Conservation (phyloP, 2,329 filamentous ascomycete species). For the Chaetomiaceae sp. region DNA sequence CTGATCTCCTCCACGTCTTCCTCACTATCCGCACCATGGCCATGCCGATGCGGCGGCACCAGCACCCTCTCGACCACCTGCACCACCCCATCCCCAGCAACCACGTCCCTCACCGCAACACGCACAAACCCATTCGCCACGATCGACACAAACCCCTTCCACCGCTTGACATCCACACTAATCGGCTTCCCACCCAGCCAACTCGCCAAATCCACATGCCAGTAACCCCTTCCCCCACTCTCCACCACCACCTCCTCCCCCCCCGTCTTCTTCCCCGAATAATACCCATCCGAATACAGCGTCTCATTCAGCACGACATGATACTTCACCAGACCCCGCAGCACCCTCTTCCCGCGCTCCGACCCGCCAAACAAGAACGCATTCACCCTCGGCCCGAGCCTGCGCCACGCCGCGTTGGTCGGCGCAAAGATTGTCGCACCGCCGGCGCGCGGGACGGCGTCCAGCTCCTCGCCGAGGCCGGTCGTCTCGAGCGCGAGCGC, state of each 20-base stretch:
- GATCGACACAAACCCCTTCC: constrained; percentile 63
- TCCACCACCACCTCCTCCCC: constrained; percentile 29
- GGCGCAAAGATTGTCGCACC: constrained; percentile 79
- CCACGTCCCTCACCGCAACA: constrained; percentile 61
- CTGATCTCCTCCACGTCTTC: constrained; percentile 46
- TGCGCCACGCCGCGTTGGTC: constrained; percentile 70
- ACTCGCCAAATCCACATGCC: constrained; percentile 65
- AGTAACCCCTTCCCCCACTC: constrained; percentile 20
- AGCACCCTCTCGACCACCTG: constrained; percentile 69
- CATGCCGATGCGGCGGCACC: constrained; percentile 62
- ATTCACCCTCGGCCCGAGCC: constrained; percentile 66
- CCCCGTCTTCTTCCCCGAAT: constrained; percentile 34
- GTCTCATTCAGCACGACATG: constrained; percentile 69
- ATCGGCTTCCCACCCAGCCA: constrained; percentile 60
- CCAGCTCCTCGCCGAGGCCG: constrained; percentile 56
- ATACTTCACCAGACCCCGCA: constrained; percentile 72
- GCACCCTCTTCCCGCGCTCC: constrained; percentile 63
- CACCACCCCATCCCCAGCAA: constrained; percentile 75
- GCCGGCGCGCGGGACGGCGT: constrained; percentile 38
- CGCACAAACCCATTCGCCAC: constrained; percentile 67
- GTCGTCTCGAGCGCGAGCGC: constrained; percentile 69
- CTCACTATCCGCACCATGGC: constrained; percentile 31
- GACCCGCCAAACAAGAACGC: constrained; percentile 90
- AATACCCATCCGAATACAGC: constrained; percentile 78
- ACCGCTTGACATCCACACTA: constrained; percentile 63